Base-by-base conservation (phyloP, 768 basidiomycete genomes). In the Boletus huronensis region DNA sequence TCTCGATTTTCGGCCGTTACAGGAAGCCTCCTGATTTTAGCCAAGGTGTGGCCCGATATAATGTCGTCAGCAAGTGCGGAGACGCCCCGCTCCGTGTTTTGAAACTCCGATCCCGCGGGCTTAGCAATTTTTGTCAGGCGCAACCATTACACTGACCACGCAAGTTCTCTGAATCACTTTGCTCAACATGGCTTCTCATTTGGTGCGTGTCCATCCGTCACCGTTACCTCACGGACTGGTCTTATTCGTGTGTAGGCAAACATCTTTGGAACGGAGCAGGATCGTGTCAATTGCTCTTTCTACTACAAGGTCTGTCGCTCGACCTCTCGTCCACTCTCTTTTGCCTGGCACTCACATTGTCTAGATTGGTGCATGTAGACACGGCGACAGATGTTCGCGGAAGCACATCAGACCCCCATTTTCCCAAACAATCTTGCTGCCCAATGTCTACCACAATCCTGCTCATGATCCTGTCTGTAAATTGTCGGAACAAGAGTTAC, bases 331-430 rank as follows among this genome's bases (percentile, higher is more conserved):
- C 9, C 48, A 19, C 19, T 7, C 8, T 17, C 43, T 46, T 17
- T 41, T 52, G 49, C n/a, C 53, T 25, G 46, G 16, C 13, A 16
- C 46, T 64, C 7, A 58, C 45, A 5, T 23, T 56, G 47, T 47
- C 35, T 54, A 95, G 90, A 99, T 99, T 76, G 97, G 97, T 54
- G 97, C 97, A 44, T 99, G 97, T 74, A 81, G 97, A 50, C 97
- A 99, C 72, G 97, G 97, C 32, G 97, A 99, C 65, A 84, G 97
- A 53, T 99, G 97, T 73, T 98, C 97, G 4, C 82, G 96, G 65
- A 98, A 98, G 72, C 97, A 99, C 73, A 98, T 98, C 73, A 88
- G 90, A 68, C 96, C 96, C 3, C 93, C 95, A 4, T 98, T 96
- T 72, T 97, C 94, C 14, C 95, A 98, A 67, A 98, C 97, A 5